A percentile compares a stretch with the other conserved stretches of the same genome.
phyloP scores from a whole-genome alignment of 805 yeast genomes.

The Nakazawaea ambrosiae region DNA sequence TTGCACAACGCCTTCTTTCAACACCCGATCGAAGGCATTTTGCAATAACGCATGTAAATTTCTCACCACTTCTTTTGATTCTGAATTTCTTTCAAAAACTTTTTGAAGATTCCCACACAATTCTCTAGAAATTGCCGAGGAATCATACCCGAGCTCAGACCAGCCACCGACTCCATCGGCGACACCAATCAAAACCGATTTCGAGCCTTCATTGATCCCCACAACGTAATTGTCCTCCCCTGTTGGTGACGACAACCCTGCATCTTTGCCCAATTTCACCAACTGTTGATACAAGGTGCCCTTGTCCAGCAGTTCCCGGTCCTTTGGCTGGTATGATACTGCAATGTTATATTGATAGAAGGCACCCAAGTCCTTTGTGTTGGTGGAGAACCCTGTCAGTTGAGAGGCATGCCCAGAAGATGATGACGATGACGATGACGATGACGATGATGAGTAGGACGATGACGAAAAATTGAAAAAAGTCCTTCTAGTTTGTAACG shows the following conservation, averaged over 20 bases:
- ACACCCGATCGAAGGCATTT: constrained; percentile 48
- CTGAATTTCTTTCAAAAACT: constrained; percentile 21
- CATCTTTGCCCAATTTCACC: constrained; percentile 13
- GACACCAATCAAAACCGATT: constrained; percentile 59
- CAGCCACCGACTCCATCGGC: constrained; percentile 99
- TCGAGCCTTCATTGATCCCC: constrained; percentile 23
- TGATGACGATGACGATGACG: constrained; percentile 14
- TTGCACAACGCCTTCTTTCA: constrained; percentile 50
- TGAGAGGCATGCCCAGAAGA: constrained; percentile 11
- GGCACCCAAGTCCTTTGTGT: constrained; percentile 12
- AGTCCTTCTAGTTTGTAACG: constrained; percentile 10
- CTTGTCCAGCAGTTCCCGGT: constrained; percentile 43
- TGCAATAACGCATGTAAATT: constrained; percentile 33
- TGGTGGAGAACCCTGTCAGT: constrained; percentile 15
- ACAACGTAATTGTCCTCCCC: constrained; percentile 73
- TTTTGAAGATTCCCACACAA: constrained; percentile 52
- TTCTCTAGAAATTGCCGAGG: constrained; percentile 80
- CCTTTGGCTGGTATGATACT: constrained; percentile 71
- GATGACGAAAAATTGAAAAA: constrained; percentile 13
- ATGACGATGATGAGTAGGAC: too few species aligned
- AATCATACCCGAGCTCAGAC: constrained; percentile 87
- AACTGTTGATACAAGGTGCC: constrained; percentile 21
- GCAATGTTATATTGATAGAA: constrained; percentile 44
- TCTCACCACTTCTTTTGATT: background rate
- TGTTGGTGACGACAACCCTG: constrained; percentile 44